phyloP scores from a whole-genome alignment of 2,329 filamentous ascomycete species.

The Colletotrichum orchidophilum region DNA sequence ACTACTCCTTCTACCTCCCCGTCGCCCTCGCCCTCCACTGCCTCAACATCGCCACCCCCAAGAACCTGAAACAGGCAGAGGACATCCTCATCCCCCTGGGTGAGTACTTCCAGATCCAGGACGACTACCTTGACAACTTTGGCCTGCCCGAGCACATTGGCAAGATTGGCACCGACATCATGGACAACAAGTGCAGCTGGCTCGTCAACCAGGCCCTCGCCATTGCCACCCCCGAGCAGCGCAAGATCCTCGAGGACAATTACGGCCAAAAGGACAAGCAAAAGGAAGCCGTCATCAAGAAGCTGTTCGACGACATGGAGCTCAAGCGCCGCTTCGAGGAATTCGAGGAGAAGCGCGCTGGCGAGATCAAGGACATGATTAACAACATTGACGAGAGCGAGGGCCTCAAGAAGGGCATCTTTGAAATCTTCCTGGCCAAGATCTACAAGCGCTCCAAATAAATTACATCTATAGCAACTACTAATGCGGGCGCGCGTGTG shows the following conservation, averaged over 20 bases:
- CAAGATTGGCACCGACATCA: conserved; percentile 98
- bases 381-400: conserved; percentile 82
- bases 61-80: conserved; percentile 89
- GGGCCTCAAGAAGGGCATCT: conserved; percentile 89
- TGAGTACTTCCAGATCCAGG: conserved; percentile 99
- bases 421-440: conserved; percentile 90
- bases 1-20: conserved; percentile 99
- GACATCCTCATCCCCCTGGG: conserved; percentile 96
- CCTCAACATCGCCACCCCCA: conserved; percentile 82
- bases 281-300: conserved; percentile 88
- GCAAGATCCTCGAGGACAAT: conserved; percentile 86
- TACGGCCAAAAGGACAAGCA: conserved; percentile 91
- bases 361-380: conserved; percentile 81
- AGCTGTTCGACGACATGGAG: conserved; percentile 85
- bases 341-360: conserved; percentile 88
- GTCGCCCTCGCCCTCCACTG: conserved; percentile 91
- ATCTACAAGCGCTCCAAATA: conserved; percentile 99
- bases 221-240: conserved; percentile 84
- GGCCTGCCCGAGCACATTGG: conserved; percentile 92
- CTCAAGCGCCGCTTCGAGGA: conserved; percentile 85
- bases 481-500: neutral
- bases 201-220: conserved; percentile 93
- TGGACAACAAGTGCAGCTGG: conserved; percentile 99
- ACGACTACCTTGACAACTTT: conserved; percentile 99
- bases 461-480: conserved; percentile 24